phyloP scores from a whole-genome alignment of 2,329 filamentous ascomycete genomes.

The Trichoderma sp. region DNA sequence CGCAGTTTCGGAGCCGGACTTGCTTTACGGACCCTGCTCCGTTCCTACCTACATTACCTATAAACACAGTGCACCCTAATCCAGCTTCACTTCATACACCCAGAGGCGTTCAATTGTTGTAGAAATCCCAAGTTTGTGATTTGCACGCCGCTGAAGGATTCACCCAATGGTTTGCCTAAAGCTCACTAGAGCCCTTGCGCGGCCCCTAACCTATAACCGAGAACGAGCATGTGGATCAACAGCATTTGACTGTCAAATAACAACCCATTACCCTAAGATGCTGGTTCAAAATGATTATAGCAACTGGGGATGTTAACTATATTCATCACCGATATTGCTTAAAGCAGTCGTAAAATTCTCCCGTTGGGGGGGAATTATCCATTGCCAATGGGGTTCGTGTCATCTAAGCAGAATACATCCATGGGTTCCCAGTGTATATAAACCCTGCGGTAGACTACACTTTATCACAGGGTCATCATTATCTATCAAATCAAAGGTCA shows the following conservation, averaged over 20 bases:
- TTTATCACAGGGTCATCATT: not conserved
- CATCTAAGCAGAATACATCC: not conserved
- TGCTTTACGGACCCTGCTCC: not conserved
- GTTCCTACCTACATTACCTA: not conserved
- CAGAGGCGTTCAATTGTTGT: not conserved
- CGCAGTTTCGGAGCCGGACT: not conserved
- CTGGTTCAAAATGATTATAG: not conserved
- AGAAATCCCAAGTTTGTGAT: not conserved
- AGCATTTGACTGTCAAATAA: not conserved
- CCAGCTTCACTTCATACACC: not conserved
- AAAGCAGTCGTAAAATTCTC: not conserved
- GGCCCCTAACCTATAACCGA: not conserved
- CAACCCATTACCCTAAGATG: not conserved
- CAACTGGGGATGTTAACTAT: too few relatives aligned
- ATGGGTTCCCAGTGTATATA: not conserved
- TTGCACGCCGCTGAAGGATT: not conserved
- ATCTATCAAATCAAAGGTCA: not conserved
- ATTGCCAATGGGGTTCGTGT: not conserved
- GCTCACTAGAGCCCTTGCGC: not conserved
- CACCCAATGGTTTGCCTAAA: not conserved
- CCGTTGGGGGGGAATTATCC: not conserved
- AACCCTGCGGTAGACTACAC: not conserved
- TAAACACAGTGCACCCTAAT: not conserved
- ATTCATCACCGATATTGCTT: too few relatives aligned
- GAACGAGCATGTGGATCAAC: not conserved